Evolutionary conservation across 225 moss, liverwort and hornwort species (phyloP), one percentile per base, ranked within the genome.

Genomic region (Sphagnum contortum): DNA sequence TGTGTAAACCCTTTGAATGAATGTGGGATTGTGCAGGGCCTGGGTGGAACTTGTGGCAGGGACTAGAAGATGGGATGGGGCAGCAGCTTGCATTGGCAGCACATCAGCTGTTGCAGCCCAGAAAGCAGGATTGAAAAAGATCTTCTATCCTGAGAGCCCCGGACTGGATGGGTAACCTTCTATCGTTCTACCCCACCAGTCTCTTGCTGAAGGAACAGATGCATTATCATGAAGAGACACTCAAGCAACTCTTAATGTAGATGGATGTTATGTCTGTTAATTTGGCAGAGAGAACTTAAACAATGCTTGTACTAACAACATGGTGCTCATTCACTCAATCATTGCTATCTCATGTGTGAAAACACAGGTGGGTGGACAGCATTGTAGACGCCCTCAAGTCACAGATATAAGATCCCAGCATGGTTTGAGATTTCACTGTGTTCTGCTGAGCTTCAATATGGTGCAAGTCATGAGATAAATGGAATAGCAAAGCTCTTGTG

Each of bases 31-130:
- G 52, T 75, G 59, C 75, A 94, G 94, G 81, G 96, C 96, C 8
- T 93, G 92, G 96, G 80, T 89, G 76, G 92, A 91, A 69, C 89
- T 91, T 9, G 76, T 91, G 50, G 87, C 80, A 45, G 80, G 68
- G 61, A 67, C 63, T 9, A 71, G 76, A 68, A 66, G 79, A 10
- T 98, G 93, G 98, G 74, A 73, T 63, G 98, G 98, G 64, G 91
- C 91, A 68, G 92, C 93, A 70, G 93, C 93, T 3, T 98, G 98
- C 66, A 98, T 93, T 11, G 98, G 98, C 46, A 84, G 81, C 48
- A 98, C 98, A 55, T 93, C 98, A 50, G 93, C 98, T 6, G 79
- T 77, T 52, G 93, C 93, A 5, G 98, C 93, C 59, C 80, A 61
- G 51, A 91, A 84, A 72, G 91, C 89, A 71, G 93, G 98, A 57